phyloP scores from a whole-genome alignment of 148 eudicot genomes.

The Cornus kousa region DNA sequence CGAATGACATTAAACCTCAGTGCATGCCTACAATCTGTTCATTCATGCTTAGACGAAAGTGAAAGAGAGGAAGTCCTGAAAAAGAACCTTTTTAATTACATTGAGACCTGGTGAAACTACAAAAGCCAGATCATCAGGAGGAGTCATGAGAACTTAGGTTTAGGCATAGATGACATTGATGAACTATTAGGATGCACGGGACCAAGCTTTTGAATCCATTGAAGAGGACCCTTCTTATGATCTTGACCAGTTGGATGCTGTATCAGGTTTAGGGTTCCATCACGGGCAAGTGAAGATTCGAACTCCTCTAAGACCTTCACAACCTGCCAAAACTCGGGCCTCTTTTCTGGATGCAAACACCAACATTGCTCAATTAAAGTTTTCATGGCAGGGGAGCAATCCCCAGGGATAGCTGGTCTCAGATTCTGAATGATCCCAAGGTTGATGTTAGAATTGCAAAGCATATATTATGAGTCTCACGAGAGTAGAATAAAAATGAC shows the following conservation, averaged over 20 bases:
- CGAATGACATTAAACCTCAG: slow-evolving; percentile 3
- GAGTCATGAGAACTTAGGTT: slow-evolving; percentile 49
- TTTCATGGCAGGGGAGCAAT: slow-evolving; percentile 71
- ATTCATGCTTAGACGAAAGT: slow-evolving; percentile 20
- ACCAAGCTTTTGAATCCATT: slow-evolving; percentile 80
- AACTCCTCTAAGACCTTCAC: slow-evolving; percentile 81
- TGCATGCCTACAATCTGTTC: background rate
- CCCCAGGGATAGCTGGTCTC: slow-evolving; percentile 66
- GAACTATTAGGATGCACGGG: slow-evolving; percentile 37
- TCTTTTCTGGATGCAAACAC: slow-evolving; percentile 74
- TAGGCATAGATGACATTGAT: slow-evolving; percentile 23
- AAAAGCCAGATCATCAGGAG: slow-evolving; percentile 22
- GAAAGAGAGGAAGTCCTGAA: slow-evolving; percentile 21
- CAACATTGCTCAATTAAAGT: slow-evolving; percentile 87
- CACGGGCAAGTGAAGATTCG: slow-evolving; percentile 50
- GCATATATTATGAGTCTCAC: background rate
- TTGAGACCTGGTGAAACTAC: slow-evolving; percentile 10
- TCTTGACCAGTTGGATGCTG: slow-evolving; percentile 52
- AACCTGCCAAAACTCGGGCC: slow-evolving; percentile 93
- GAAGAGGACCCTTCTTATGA: slow-evolving; percentile 64
- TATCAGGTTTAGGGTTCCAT: slow-evolving; percentile 60
- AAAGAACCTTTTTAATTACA: slow-evolving; percentile 38
- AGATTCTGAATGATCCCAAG: slow-evolving; percentile 52
- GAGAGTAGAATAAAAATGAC: slow-evolving; percentile 5
- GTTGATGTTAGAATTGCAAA: slow-evolving; percentile 16